A percentile compares a stretch with the other conserved stretches of the same genome.
Evolutionary conservation across 2,329 filamentous ascomycete genomes (phyloP).

Genomic region (Monosporascus ibericus): DNA sequence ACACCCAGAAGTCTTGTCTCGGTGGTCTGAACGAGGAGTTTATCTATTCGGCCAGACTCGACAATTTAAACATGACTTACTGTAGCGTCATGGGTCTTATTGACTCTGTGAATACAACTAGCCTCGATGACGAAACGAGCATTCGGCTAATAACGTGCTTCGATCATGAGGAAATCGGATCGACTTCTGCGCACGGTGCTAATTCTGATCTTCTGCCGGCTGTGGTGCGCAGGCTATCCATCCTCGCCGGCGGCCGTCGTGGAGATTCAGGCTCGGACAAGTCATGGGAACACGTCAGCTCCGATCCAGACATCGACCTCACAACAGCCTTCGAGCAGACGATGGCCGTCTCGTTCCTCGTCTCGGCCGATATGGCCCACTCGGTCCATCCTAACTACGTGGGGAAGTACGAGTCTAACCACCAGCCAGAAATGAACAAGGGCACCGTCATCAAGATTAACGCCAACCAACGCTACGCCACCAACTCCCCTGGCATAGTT

Average conservation of each 20-base stretch:
- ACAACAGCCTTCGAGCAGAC: constrained; percentile 90
- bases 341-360: constrained; percentile 81
- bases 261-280: constrained; percentile 48
- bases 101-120: constrained; percentile 59
- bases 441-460: constrained; percentile 98
- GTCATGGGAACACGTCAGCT: constrained; percentile 54
- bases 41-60: constrained; percentile 90
- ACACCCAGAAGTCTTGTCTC: constrained; percentile 84
- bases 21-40: constrained; percentile 91
- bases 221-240: constrained; percentile 79
- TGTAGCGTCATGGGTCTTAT: constrained; percentile 84
- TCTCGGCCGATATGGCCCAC: constrained; percentile 97
- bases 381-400: constrained; percentile 93
- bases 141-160: constrained; percentile 94
- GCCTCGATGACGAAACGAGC: constrained; percentile 68
- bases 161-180: constrained; percentile 97
- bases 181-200: constrained; percentile 84
- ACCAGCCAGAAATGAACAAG: constrained; percentile 92
- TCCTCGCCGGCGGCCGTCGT: constrained; percentile 58
- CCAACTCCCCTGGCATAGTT: constrained; percentile 92
- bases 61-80: constrained; percentile 96
- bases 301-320: constrained; percentile 52
- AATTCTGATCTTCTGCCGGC: constrained; percentile 87
- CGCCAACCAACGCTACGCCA: constrained; percentile 93
- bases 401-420: constrained; percentile 83